Base-by-base conservation (phyloP, 768 basidiomycete species). In the Galerina marginata region DNA sequence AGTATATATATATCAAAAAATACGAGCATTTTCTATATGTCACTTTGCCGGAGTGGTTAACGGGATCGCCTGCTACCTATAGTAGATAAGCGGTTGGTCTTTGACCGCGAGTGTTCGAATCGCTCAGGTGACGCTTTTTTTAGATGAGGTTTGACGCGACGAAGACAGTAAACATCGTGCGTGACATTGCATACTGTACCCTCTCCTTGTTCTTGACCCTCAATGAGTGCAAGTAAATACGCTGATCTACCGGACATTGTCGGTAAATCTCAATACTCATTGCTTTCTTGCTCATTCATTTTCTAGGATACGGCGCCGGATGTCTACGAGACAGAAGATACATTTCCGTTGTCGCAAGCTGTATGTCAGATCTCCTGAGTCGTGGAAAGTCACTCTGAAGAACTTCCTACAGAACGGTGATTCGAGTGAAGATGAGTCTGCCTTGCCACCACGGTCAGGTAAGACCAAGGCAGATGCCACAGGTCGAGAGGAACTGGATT, bases 11-110 rank as follows among this genome's bases (percentile, higher is more conserved):
- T 25, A 16, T 26, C 20, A 23, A 15, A 9, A 33, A 26, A 20
- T 39, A 20, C 47, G 11, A 37, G 40, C 20, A 44, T 12, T 29
- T n/a, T 47, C 23, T 51, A n/a, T 46, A 61, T 37, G 88, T 90
- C 88, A 90, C 90, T 91, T 92, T 92, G 90, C 90, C 90, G 90
- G 90, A 92, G 91, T 92, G 90, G 90, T 92, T 91, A 92, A 91
- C 86, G 86, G 86, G 85, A 86, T 86, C 83, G 85, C 87, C 87
- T 88, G 86, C 86, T 88, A 88, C 63, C 26, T 37, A 40, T 60
- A 63, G 64, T 67, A 71, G 67, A 59, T 51, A 55, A 78, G 78
- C 77, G 78, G 77, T 77, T 79, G 76, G 74, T 73, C 77, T 76
- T 77, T 77, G 77, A 73, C 75, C 76, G 76, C 75, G 76, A 77